phyloP scores from a whole-genome alignment of 352 stramenopile species.

The Phytophthora pinifolia region DNA sequence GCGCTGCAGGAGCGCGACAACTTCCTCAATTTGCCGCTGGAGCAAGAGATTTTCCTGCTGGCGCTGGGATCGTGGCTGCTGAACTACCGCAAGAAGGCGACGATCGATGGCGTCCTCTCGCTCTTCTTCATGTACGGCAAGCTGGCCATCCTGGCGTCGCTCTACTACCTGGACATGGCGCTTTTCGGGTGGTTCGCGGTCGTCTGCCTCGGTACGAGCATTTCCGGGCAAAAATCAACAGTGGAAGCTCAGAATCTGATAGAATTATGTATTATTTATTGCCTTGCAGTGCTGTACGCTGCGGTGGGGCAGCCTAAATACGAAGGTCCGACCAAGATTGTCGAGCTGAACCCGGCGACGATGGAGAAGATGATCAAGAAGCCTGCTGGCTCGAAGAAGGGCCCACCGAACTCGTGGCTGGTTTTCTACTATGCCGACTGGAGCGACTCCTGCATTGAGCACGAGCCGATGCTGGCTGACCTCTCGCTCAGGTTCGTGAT shows the following conservation, averaged over 20 bases:
- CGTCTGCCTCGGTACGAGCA: constrained; percentile 50
- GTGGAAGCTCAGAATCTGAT: too few species aligned
- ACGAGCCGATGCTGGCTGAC: constrained; percentile 72
- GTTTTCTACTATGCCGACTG: constrained; percentile 77
- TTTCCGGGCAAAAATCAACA: constrained; percentile 1
- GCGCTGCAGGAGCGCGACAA: constrained; percentile 51
- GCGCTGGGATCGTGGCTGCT: constrained; percentile 51
- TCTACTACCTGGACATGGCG: constrained; percentile 68
- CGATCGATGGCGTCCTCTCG: constrained; percentile 58
- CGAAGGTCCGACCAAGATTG: constrained; percentile 55
- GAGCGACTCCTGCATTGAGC: constrained; percentile 72
- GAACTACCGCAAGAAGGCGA: constrained; percentile 82
- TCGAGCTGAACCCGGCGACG: constrained; percentile 41
- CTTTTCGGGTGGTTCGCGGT: constrained; percentile 65
- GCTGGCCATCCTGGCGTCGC: constrained; percentile 48
- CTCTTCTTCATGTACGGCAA: constrained; percentile 77
- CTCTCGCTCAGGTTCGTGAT: constrained; percentile 54
- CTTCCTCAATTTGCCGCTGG: constrained; percentile 63
- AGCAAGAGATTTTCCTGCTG: constrained; percentile 75
- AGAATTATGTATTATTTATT: too few species aligned
- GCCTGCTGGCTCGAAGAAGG: constrained; percentile 24
- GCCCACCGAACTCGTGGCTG: constrained; percentile 53
- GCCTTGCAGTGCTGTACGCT: constrained; percentile 56
- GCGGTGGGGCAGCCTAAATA: constrained; percentile 65
- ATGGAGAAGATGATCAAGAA: constrained; percentile 55